A percentile compares a stretch with the other conserved stretches of the same genome.
Conservation (phyloP, 495 filamentous ascomycete genomes). For the Annulohypoxylon bovei region DNA sequence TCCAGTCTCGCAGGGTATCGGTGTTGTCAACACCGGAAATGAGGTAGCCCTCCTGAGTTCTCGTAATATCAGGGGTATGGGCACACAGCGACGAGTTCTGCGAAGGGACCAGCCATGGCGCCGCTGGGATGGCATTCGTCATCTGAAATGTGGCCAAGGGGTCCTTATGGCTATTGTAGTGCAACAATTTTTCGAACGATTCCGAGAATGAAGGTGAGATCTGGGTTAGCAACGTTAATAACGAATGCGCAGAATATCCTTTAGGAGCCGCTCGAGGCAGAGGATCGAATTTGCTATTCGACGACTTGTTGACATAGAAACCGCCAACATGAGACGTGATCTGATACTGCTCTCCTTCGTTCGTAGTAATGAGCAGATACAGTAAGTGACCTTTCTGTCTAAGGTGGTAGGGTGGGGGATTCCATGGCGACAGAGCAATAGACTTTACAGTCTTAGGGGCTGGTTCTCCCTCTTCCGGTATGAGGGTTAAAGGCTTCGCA, state of each 20-base stretch:
- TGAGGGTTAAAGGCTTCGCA: slow-evolving; percentile 72
- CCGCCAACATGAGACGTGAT: slow-evolving; percentile 93
- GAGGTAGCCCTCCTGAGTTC: slow-evolving; percentile 92
- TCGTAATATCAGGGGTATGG: slow-evolving; percentile 84
- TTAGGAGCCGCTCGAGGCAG: slow-evolving; percentile 76
- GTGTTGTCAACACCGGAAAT: slow-evolving; percentile 89
- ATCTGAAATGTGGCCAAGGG: slow-evolving; percentile 93
- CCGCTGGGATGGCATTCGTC: slow-evolving; percentile 90
- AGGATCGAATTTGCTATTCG: slow-evolving; percentile 92
- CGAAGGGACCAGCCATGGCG: slow-evolving; percentile 87
- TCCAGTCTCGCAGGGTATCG: slow-evolving; percentile 96
- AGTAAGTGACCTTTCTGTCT: slow-evolving; percentile 92
- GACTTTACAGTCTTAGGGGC: slow-evolving; percentile 89
- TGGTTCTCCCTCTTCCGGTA: slow-evolving; percentile 70
- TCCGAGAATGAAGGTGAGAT: slow-evolving; percentile 84
- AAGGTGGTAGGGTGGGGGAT: slow-evolving; percentile 90
- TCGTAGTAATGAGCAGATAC: slow-evolving; percentile 87
- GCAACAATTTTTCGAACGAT: slow-evolving; percentile 78
- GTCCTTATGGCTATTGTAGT: slow-evolving; percentile 82
- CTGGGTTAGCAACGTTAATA: slow-evolving; percentile 78
- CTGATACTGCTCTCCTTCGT: slow-evolving; percentile 91
- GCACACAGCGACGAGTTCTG: slow-evolving; percentile 67
- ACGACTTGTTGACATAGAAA: slow-evolving; percentile 95
- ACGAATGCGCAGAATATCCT: slow-evolving; percentile 78
- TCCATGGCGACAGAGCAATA: slow-evolving; percentile 91